phyloP scores from a whole-genome alignment of 257 asterid genomes.

The Nicotiana benthamiana region DNA sequence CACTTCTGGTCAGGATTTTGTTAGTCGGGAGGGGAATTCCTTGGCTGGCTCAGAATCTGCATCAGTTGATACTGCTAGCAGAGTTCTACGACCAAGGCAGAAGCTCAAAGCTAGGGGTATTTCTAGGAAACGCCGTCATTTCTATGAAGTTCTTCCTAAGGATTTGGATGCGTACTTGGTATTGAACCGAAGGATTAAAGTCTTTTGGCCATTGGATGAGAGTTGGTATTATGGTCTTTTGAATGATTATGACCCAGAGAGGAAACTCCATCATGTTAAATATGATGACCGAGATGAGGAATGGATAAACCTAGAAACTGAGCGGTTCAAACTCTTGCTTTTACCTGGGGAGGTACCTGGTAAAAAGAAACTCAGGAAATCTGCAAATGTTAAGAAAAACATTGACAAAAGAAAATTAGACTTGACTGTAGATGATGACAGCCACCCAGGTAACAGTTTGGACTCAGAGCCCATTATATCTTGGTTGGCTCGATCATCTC shows the following conservation, averaged over 20 bases:
- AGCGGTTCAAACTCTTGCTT: constrained; percentile 89
- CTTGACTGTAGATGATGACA: constrained; percentile 37
- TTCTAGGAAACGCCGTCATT: constrained; percentile 86
- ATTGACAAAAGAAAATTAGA: constrained; percentile 26
- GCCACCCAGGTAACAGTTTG: constrained; percentile 33
- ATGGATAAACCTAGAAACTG: constrained; percentile 77
- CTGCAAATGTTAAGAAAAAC: constrained; percentile 20
- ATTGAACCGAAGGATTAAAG: constrained; percentile 67
- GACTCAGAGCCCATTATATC: constrained; percentile 88
- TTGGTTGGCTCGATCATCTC: constrained; percentile 86
- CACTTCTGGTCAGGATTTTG: constrained; percentile 42
- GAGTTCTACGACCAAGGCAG: constrained; percentile 74
- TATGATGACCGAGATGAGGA: constrained; percentile 96
- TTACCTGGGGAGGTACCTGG: constrained; percentile 80
- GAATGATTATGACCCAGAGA: constrained; percentile 66
- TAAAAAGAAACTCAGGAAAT: constrained; percentile 31
- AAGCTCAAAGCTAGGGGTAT: constrained; percentile 45
- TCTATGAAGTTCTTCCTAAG: constrained; percentile 58
- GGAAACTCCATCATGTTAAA: constrained; percentile 68
- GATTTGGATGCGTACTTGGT: constrained; percentile 71
- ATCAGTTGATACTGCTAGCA: constrained; percentile 46
- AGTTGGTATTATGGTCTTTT: constrained; percentile 90
- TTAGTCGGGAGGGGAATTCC: constrained; percentile 35
- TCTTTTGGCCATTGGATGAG: constrained; percentile 94
- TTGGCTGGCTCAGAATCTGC: constrained; percentile 37